Evolutionary conservation across 345 rosid genomes (phyloP), one percentile per base, ranked within the genome.

Genomic region (Reutealis trisperma): DNA sequence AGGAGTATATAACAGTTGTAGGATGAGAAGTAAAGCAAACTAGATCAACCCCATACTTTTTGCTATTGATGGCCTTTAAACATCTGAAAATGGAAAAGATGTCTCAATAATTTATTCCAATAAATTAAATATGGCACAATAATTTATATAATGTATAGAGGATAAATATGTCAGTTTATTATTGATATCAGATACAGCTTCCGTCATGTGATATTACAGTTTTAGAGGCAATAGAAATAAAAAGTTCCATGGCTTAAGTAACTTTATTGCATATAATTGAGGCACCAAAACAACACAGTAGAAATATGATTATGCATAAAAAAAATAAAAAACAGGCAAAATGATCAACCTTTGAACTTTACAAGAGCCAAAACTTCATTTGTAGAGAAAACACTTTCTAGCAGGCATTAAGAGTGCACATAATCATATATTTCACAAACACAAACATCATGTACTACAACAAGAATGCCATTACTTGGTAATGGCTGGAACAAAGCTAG

Each of bases 31-130:
- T 93, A 85, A 93, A 96, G 80, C 89, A 87, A 83, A 96, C 99
- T 51, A 92, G 87, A 86, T 93, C 99, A 77, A 96, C 97, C 10
- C 99, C 99, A 78, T 96, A 96, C 84, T 93, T 96, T 85, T 96
- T 96, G 93, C 98, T 96, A 78, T 96, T 96, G 14, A 92, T 88
- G n/a, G 95, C 88, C 87, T 92, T 92, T 83, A 96, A 84, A 85
- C 99, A 93, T 80, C 99, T 96, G 89, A 25, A 60, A 79, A 67
- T 22, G 32, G 22, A 76, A 51, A 25, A 4, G 32, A 22, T 27
- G 58, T 25, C 65, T 75, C 62, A 27, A 51, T 18, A 24, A 68
- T 58, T 60, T 64, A 41, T 7, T 13, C 37, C 58, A 73, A 60
- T 4, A 54, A 41, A 71, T n/a, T 62, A 44, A 58, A 30, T 30